Evolutionary conservation across 495 filamentous ascomycete species (phyloP).

Genomic region (Xylaria castorea): DNA sequence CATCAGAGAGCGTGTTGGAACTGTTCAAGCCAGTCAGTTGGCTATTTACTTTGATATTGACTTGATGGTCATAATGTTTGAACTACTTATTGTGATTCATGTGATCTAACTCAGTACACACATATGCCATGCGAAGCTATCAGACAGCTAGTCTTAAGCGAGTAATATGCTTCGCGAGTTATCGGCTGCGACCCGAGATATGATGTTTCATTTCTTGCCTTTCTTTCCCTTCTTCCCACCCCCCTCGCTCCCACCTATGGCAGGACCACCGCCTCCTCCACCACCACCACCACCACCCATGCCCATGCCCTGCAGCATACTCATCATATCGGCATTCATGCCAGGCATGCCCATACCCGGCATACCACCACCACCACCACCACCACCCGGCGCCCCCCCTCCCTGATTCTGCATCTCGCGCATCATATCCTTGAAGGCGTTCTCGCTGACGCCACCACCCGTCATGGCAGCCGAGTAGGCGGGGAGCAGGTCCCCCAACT

Average conservation of each 20-base stretch:
- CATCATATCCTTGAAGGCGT: slow-evolving; percentile 98
- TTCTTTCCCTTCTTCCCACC: slow-evolving; percentile 55
- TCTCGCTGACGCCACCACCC: slow-evolving; percentile 93
- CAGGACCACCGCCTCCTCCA: slow-evolving; percentile 33
- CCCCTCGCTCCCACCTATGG: slow-evolving; percentile 32
- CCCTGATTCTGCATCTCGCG: slow-evolving; percentile 79
- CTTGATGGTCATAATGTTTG: neutral
- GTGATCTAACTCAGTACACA: slow-evolving; percentile 2
- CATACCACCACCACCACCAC: too few species aligned
- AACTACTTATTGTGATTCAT: slow-evolving; percentile 6
- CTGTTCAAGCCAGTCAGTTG: neutral
- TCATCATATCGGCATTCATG: slow-evolving; percentile 51
- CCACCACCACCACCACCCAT: slow-evolving; percentile 34
- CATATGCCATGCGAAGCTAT: neutral
- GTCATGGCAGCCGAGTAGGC: slow-evolving; percentile 87
- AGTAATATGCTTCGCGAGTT: neutral
- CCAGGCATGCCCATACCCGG: slow-evolving; percentile 52
- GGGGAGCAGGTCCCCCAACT: slow-evolving; percentile 82
- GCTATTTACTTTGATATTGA: slow-evolving; percentile 4
- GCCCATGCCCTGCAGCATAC: slow-evolving; percentile 47
- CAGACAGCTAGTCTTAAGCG: neutral
- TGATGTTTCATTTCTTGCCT: slow-evolving; percentile 45
- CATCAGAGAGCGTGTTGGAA: slow-evolving; percentile 18
- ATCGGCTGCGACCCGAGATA: neutral
- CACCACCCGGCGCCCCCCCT: slow-evolving; percentile 45